These are phyloP conservation scores for Phytopythium delawarense DNA, from an alignment of 352 stramenopile genomes.

Conservation along the genomic window DNA sequence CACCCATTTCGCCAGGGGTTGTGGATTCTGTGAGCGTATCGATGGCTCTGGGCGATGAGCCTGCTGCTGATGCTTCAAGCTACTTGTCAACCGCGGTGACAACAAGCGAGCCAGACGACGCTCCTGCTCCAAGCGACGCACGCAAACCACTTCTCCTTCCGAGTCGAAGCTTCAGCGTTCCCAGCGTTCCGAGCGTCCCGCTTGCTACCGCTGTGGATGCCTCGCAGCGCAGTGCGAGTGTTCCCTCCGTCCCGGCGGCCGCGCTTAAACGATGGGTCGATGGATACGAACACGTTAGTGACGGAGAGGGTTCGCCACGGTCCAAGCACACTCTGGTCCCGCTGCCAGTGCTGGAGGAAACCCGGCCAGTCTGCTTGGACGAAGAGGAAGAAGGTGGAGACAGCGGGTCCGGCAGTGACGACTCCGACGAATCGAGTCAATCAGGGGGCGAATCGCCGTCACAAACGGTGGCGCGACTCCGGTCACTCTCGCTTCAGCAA, in stretches of 20 bases:
- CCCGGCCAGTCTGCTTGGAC: neutral
- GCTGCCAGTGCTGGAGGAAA: slow-evolving; percentile 13
- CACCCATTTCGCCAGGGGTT: neutral
- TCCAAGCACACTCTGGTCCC: slow-evolving; percentile 6
- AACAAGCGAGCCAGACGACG: neutral
- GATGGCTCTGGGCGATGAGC: neutral
- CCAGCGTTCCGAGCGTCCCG: slow-evolving; percentile 5
- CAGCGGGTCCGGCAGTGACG: slow-evolving; percentile 14
- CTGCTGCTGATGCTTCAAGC: neutral
- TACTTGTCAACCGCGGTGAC: neutral
- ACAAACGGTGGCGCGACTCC: neutral
- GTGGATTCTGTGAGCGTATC: neutral
- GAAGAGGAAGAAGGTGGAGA: slow-evolving; percentile 10
- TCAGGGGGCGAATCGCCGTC: neutral
- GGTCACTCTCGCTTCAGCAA: slow-evolving; percentile 23
- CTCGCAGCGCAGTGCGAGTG: slow-evolving; percentile 18
- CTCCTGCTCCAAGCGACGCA: no score
- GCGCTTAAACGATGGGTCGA: slow-evolving; percentile 9
- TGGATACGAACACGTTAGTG: slow-evolving; percentile 7
- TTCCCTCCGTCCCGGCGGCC: slow-evolving; percentile 13
- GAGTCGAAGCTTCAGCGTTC: slow-evolving; percentile 24
- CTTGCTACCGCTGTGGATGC: neutral
- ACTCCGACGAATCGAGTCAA: neutral
- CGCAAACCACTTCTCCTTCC: neutral
- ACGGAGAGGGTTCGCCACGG: slow-evolving; percentile 8